A percentile compares a stretch with the other conserved stretches of the same genome.
phyloP scores from a whole-genome alignment of 1,139 yeast species.

The Suhomyces anneliseae region DNA sequence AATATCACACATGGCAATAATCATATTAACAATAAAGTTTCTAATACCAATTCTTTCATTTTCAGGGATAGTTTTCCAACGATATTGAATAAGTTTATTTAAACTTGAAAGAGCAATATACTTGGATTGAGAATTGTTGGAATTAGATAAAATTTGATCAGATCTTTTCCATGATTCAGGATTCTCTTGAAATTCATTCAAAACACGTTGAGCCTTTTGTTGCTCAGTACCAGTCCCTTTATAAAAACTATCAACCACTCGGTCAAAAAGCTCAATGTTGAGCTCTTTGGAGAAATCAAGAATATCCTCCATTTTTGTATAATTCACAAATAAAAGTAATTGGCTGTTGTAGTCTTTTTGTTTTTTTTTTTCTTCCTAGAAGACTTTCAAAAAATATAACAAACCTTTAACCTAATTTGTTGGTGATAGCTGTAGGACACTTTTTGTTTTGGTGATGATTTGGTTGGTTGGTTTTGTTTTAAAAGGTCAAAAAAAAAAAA shows the following conservation, averaged over 20 bases:
- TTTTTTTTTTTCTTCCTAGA: too few relatives aligned
- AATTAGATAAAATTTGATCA: constrained; percentile 80
- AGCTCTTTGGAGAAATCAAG: constrained; percentile 84
- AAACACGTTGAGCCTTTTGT: constrained; percentile 75
- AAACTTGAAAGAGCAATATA: constrained; percentile 88
- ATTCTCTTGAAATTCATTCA: constrained; percentile 89
- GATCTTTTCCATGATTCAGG: constrained; percentile 96
- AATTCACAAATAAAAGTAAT: too few relatives aligned
- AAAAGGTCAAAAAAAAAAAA: too few relatives aligned
- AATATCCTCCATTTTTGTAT: constrained; percentile 69
- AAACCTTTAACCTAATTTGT: too few relatives aligned
- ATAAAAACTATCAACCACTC: constrained; percentile 84
- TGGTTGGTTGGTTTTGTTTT: too few relatives aligned
- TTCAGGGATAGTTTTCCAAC: constrained; percentile 90
- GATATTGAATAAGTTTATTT: constrained; percentile 84
- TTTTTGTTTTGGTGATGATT: too few relatives aligned
- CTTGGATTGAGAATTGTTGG: constrained; percentile 82
- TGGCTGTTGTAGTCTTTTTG: too few relatives aligned
- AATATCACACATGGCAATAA: constrained; percentile 85
- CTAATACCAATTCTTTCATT: constrained; percentile 88
- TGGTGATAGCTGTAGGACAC: too few relatives aligned
- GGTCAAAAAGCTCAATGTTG: constrained; percentile 78
- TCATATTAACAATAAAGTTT: constrained; percentile 90
- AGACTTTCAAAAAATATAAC: too few relatives aligned
- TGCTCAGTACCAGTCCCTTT: constrained; percentile 80